Conservation (phyloP, 352 stramenopile genomes). For the Phytophthora ramorum region DNA sequence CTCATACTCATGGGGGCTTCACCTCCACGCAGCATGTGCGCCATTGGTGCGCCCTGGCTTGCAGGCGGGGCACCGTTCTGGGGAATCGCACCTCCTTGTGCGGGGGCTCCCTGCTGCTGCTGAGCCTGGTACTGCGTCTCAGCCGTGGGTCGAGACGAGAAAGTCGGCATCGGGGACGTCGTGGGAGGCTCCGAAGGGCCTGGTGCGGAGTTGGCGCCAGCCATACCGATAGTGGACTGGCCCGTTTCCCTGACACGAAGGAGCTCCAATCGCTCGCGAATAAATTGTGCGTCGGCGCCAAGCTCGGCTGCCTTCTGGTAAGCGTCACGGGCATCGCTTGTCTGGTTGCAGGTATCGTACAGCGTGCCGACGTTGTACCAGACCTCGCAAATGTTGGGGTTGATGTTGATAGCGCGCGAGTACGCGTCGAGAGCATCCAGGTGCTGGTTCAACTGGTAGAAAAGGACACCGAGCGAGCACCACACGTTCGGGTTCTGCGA, state of each 20-base stretch:
- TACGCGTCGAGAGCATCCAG: conserved; percentile 89
- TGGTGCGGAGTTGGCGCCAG: conserved; percentile 79
- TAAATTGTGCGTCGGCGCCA: conserved; percentile 84
- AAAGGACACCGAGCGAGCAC: conserved; percentile 92
- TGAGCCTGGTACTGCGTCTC: conserved; percentile 70
- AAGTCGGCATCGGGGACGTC: conserved; percentile 88
- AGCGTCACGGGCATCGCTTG: conserved; percentile 85
- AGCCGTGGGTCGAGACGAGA: conserved; percentile 68
- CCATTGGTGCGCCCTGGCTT: conserved; percentile 55
- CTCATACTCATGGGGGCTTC: conserved; percentile 59
- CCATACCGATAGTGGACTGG: conserved; percentile 86
- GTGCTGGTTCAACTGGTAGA: conserved; percentile 92
- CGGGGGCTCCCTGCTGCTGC: conserved; percentile 39
- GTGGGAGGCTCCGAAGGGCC: conserved; percentile 83
- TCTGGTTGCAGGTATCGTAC: conserved; percentile 93
- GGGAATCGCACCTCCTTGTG: conserved; percentile 27
- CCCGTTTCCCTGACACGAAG: conserved; percentile 79
- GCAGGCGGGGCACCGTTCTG: conserved; percentile 39
- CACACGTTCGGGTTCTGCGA: conserved; percentile 92
- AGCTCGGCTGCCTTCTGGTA: conserved; percentile 91
- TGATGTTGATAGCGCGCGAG: conserved; percentile 91
- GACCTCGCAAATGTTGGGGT: conserved; percentile 92
- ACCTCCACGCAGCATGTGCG: conserved; percentile 56
- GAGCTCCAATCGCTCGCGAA: conserved; percentile 81
- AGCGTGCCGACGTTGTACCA: conserved; percentile 93